phyloP scores from a whole-genome alignment of 2,329 filamentous ascomycete genomes.

The Arthrobotrys sphaeroides region DNA sequence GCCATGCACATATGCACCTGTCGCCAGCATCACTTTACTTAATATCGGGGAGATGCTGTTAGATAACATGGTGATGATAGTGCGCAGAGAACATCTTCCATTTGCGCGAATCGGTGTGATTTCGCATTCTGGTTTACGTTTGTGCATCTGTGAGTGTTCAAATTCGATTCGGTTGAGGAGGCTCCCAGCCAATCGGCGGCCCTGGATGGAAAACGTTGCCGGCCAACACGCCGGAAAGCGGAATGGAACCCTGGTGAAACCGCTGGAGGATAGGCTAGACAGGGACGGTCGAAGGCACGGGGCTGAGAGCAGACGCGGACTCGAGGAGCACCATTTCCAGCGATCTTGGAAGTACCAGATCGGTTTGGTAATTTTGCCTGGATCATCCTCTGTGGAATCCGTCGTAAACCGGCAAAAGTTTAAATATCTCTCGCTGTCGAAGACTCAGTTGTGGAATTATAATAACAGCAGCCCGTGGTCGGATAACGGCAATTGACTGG shows the following conservation, averaged over 20 bases:
- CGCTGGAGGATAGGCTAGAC: conserved; percentile 14
- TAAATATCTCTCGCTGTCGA: neutral
- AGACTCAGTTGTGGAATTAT: neutral
- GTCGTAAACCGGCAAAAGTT: neutral
- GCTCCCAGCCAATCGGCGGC: conserved; percentile 37
- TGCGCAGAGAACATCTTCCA: neutral
- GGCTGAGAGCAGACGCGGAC: conserved; percentile 22
- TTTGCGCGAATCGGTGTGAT: conserved; percentile 7
- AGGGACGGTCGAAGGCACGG: neutral
- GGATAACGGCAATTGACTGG: conserved; percentile 6
- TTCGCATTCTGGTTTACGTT: conserved; percentile 16
- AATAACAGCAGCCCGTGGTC: neutral
- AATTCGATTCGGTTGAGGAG: conserved; percentile 9
- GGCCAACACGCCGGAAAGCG: conserved; percentile 36
- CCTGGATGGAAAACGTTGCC: conserved; percentile 45
- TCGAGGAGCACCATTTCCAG: neutral
- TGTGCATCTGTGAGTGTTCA: conserved; percentile 3
- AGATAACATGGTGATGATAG: conserved; percentile 1
- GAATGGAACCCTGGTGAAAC: conserved; percentile 30
- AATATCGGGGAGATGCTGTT: conserved; percentile 1
- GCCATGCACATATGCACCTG: conserved; percentile 16
- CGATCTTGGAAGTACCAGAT: neutral
- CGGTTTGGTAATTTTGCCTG: neutral
- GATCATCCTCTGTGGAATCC: neutral
- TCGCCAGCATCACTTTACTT: neutral